A percentile compares a stretch with the other conserved stretches of the same genome.
Conservation (phyloP, 495 filamentous ascomycete species). For the Pseudoneurospora amorphoporcata region DNA sequence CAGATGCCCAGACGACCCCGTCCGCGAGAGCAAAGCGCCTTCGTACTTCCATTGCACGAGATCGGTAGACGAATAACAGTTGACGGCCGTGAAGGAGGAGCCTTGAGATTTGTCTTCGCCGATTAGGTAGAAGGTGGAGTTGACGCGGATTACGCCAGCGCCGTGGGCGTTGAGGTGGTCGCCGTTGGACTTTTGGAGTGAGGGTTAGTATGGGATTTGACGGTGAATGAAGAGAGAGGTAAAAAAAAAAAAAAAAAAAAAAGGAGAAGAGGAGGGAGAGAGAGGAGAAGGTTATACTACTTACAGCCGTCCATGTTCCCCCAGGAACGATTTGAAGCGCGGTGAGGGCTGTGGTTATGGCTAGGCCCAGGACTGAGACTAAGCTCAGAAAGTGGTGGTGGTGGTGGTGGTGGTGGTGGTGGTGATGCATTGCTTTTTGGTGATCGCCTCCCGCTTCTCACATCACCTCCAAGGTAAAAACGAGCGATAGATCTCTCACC, state of each 20-base stretch:
- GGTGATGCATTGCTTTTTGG: background rate
- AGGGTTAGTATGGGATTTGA: background rate
- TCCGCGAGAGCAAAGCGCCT: slow-evolving; percentile 41
- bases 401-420: background rate
- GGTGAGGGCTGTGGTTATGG: background rate
- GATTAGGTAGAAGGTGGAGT: slow-evolving; percentile 49
- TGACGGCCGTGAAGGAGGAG: slow-evolving; percentile 48
- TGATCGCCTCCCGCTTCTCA: background rate
- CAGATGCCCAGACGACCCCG: slow-evolving; percentile 40
- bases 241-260: background rate
- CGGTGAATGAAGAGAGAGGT: background rate
- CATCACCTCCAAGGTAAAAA: background rate
- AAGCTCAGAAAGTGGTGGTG: background rate
- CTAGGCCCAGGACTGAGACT: background rate
- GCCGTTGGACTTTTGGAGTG: slow-evolving; percentile 27
- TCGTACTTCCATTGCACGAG: slow-evolving; percentile 54
- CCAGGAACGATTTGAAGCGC: slow-evolving; percentile 37
- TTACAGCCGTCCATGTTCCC: slow-evolving; percentile 38
- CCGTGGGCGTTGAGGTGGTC: slow-evolving; percentile 55
- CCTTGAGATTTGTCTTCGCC: slow-evolving; percentile 58
- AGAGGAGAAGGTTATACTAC: background rate
- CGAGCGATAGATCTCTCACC: background rate
- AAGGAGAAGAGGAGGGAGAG: background rate
- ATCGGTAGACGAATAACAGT: slow-evolving; percentile 45
- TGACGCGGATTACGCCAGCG: slow-evolving; percentile 43